Evolutionary conservation across 2,329 filamentous ascomycete genomes (phyloP), one percentile per base, ranked within the genome.

Genomic region (Fusarium sp.): DNA sequence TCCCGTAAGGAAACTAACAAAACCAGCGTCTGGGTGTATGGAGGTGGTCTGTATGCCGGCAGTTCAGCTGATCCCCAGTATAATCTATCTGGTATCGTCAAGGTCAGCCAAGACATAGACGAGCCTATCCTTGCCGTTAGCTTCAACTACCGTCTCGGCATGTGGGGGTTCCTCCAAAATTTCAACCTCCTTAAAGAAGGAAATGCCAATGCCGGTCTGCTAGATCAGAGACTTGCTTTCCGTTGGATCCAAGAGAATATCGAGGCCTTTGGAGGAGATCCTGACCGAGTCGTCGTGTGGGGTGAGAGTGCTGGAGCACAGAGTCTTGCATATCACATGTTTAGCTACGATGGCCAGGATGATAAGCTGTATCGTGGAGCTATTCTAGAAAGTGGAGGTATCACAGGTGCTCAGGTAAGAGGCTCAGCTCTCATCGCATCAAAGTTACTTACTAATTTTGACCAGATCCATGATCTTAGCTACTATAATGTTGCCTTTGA

Each of bases 181-280:
- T 78, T 79, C 6, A 78, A 84, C 44, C 71, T 88, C 2, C 75
- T 78, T 7, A 76, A 75, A 4, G 80, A 83, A 38, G 80, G 79
- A 0, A 81, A 82, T 9, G 82, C 83, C 36, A 84, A 84, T 62
- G 82, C 84, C 2, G 87, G 87, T 1, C 76, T 87, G 2, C 73
- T 82, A 15, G 85, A 87, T 53, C 84, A 87, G 69, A 77, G 84
- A 6, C 67, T 85, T 5, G 85, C 83, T 3, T 72, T 87, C 3
- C 78, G 77, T 10, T 87, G 84, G 85, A 79, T 87, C 6, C 81
- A 84, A 53, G 84, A 87, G 62, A 88, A 88, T 62, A 87, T 88
- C 34, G 80, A 71, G 2, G 79, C 80, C 0, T 87, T 88, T 52
- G 84, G 84, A 6, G 84, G 84, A 5, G 81, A 86, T 51, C 81